A percentile compares a stretch with the other conserved stretches of the same genome.
phyloP scores from a whole-genome alignment of 257 asterid species.

The Apocynum venetum region DNA sequence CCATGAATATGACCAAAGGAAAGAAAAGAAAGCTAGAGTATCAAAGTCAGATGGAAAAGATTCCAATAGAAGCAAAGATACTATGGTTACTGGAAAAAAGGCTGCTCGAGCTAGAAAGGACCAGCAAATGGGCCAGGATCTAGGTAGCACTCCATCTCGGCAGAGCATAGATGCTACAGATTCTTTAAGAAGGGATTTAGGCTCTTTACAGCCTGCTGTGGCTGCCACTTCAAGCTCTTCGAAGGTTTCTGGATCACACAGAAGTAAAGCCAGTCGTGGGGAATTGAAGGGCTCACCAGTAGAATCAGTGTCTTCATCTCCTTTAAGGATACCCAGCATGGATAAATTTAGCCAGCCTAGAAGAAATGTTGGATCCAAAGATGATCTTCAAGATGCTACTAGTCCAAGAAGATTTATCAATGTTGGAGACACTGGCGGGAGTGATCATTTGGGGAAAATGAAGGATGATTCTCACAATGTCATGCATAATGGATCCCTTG shows the following conservation, averaged over 20 bases:
- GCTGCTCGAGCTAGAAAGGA: constrained; percentile 37
- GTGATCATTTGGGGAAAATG: constrained; percentile 29
- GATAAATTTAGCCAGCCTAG: constrained; percentile 43
- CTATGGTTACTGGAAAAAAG: constrained; percentile 37
- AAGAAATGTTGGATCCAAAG: constrained; percentile 38
- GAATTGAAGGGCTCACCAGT: constrained; percentile 86
- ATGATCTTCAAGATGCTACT: constrained; percentile 44
- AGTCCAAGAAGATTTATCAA: constrained; percentile 49
- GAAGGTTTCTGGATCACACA: constrained; percentile 86
- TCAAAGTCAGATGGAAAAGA: constrained; percentile 65
- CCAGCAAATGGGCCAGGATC: constrained; percentile 34
- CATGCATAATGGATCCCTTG: constrained; percentile 31
- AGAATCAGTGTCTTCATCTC: constrained; percentile 97
- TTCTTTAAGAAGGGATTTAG: constrained; percentile 56
- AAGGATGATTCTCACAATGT: constrained; percentile 36
- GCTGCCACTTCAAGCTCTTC: constrained; percentile 98
- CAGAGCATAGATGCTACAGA: constrained; percentile 36
- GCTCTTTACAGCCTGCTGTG: constrained; percentile 51
- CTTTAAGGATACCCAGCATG: constrained; percentile 44
- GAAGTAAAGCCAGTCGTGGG: constrained; percentile 54
- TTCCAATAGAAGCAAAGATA: constrained; percentile 41
- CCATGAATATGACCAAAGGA: constrained; percentile 46
- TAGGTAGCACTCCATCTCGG: constrained; percentile 33
- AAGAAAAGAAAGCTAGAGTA: constrained; percentile 71
- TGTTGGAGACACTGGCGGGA: constrained; percentile 40